Evolutionary conservation across 2,329 filamentous ascomycete species (phyloP).

Genomic region (Akanthomyces uredinophilus): DNA sequence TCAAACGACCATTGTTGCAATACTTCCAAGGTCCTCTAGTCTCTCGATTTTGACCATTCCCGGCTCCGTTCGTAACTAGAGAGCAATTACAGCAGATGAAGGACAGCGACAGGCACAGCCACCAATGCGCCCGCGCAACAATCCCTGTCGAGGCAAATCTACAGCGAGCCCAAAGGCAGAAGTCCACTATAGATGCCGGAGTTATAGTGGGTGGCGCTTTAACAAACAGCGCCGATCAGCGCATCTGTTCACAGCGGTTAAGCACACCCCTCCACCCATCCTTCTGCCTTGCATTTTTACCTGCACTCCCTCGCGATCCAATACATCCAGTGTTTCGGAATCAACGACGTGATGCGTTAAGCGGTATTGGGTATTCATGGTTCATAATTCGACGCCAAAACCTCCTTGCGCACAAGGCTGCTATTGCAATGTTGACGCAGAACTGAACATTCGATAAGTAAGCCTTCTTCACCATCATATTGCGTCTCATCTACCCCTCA

Average conservation of each 20-base stretch:
- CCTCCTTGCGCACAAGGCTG: not conserved
- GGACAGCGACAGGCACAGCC: slow-evolving; percentile 4
- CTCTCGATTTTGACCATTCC: not conserved
- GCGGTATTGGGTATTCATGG: not conserved
- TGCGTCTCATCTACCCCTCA: not conserved
- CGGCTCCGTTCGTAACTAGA: not conserved
- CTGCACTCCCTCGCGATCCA: not conserved
- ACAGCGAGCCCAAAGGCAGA: not conserved
- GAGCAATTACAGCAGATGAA: not conserved
- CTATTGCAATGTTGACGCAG: not conserved
- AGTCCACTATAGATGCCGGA: not conserved
- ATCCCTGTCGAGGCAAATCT: not conserved
- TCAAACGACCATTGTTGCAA: not conserved
- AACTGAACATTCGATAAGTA: not conserved
- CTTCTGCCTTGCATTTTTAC: not conserved
- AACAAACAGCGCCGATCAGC: no score
- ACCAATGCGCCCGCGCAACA: not conserved
- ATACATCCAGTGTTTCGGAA: slow-evolving; percentile 8
- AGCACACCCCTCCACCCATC: slow-evolving; percentile 1
- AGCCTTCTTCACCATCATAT: not conserved
- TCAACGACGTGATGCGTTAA: not conserved
- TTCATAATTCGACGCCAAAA: not conserved
- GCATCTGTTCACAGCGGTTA: not conserved
- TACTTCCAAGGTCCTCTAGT: not conserved
- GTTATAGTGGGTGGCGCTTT: not conserved